Evolutionary conservation across 2,329 filamentous ascomycete species (phyloP), one percentile per base, ranked within the genome.

Genomic region (Coleophoma eucalyptorum): DNA sequence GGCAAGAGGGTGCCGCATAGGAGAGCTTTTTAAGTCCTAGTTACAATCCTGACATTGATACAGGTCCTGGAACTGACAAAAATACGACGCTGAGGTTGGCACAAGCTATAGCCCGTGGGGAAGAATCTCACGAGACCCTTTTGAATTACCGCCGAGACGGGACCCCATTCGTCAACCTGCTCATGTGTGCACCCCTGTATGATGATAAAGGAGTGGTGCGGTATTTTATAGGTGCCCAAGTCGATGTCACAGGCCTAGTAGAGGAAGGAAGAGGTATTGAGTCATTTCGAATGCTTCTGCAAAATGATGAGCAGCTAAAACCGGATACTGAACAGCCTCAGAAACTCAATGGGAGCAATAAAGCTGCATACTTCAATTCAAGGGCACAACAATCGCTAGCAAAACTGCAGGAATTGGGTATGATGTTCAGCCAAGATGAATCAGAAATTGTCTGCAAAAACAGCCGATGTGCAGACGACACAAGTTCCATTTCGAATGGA

Each of bases 91-190:
- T 73, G 48, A 73, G 88, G 43, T 70, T 92, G 7, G 73, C 77
- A 32, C 78, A 84, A 41, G 82, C 81, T n/a, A 68, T 86, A 11
- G 65, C 72, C 5, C 77, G 74, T 1, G 83, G 84, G n/a, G 77
- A 80, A 58, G 87, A 90, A 60, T 80, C 84, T 52, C 86, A 79
- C 45, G 88, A 91, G 60, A 79, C 87, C 0, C 80, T 91, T 48
- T 69, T 92, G 33, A 91, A 91, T 64, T 91, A 83, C 62, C 79
- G 81, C 26, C 76, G 82, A 43, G 83, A 86, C 61, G 82, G 83
- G 5, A 83, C 79, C 2, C 81, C 82, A 0, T 86, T 86, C 58
- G 78, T 84, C 69, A 86, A 86, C 49, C 71, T 86, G 5, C 70
- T 86, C 18, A 83, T 84, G 78, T 77, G 76, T 43, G 79, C 82